Evolutionary conservation across 148 eudicot species (phyloP), one percentile per base, ranked within the genome.

Genomic region (Amaranthus cruentus): DNA sequence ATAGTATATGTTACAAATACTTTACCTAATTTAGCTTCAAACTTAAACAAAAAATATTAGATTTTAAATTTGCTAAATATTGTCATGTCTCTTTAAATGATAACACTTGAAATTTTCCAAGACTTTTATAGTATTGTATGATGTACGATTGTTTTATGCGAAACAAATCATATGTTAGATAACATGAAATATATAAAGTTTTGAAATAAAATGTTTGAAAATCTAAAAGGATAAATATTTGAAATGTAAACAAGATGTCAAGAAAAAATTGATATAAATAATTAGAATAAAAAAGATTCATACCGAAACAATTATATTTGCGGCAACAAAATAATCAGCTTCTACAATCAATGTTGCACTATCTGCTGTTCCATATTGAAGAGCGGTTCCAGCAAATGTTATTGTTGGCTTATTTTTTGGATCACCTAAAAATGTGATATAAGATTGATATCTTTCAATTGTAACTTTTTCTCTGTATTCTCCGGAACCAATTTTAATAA

Each of bases 261-360:
- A 28, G 0, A 28, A 0, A 28, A 28, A 28, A 28, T 28, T 28
- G 38, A 28, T 0, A 0, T 28, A 28, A 55, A 2, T 21, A 14
- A 18, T 4, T 55, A 59, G 28, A n/a, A 4, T 43, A 13, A 10
- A 21, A 49, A 10, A n/a, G 9, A 2, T 53, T 71, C 83, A 8
- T 75, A 90, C 95, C 82, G 47, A 73, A 21, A 93, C 28, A 13
- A 66, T 68, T 7, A 93, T 3, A 73, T 93, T 91, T 21, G 77
- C 83, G 58, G 79, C 91, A 11, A 42, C 67, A 59, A 91, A 93
- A 44, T 89, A 83, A 72, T 90, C 89, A 4, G 88, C 60, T 55
- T 86, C 86, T 12, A 90, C 89, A 44, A 70, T 82, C 48, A 93
- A 43, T 1, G 89, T 86, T 6, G 90, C 91, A 76, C 92, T 87